Evolutionary conservation across 768 basidiomycete genomes (phyloP), one percentile per base, ranked within the genome.

Genomic region (Cytidiella melzeri): DNA sequence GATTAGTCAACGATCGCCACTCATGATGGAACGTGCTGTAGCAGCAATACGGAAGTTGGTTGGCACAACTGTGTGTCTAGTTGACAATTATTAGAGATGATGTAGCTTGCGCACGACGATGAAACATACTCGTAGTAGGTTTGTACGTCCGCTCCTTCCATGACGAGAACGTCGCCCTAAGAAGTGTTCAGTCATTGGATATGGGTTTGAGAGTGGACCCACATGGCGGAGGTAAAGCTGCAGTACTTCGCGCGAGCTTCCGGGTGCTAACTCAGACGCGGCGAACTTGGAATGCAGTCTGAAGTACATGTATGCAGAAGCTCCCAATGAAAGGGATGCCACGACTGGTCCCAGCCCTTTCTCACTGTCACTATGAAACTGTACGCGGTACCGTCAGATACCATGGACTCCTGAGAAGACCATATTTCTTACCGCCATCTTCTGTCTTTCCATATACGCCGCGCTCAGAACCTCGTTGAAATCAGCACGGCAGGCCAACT

Each of bases 301-400:
- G 61, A 92, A 92, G 58, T 87, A 81, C 85, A 92, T 92, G 43
- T 81, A 60, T 0, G 89, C 88, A 6, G 84, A 72, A 5, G 87
- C 81, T 34, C 88, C 88, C 18, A 92, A 67, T 0, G 87, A 90
- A 41, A 92, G 64, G 6, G 87, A 84, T 1, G 88, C 87, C 2
- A 92, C 80, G 3, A 77, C 56, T 3, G 83, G 82, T 3, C 87
- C 87, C 3, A 92, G 66, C 3, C 87, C 89, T 10, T 69, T 67
- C 67, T 92, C 88, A 47, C 75, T 76, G 57, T 92, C 88, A 52
- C 83, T 88, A 56, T 91, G 88, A 61, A 87, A 90, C 86, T 88
- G 37, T 18, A 30, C 40, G 4, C 19, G 10, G 12, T 24, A 5
- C 18, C 13, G 15, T 37, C 10, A 42, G 27, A n/a, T 9, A 40